These are phyloP conservation scores for Candida jianshihensis DNA, from an alignment of 805 yeast species.

Conservation along the genomic window DNA sequence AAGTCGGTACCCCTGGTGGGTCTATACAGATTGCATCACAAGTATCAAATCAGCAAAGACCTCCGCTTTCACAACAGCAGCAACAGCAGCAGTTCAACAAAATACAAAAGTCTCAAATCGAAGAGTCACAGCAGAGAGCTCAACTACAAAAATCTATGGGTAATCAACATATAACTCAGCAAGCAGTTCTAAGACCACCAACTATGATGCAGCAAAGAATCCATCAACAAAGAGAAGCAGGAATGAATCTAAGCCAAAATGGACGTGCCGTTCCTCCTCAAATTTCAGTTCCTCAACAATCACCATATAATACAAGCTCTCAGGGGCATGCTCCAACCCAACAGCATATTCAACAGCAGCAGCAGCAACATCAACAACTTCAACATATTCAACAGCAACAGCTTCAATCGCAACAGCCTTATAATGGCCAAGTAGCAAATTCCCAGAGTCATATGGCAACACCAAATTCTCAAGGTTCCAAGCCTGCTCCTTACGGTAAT, in stretches of 20 bases:
- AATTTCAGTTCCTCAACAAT: not conserved
- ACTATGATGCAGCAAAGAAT: conserved; percentile 8
- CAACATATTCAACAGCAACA: conserved; percentile 1
- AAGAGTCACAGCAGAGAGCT: conserved; percentile 18
- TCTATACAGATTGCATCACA: no score
- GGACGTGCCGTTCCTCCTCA: not conserved
- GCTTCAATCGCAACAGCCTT: not conserved
- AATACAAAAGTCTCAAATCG: conserved; percentile 17
- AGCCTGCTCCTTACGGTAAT: no score
- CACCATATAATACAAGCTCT: not conserved
- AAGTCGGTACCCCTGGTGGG: no score
- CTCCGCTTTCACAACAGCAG: conserved; percentile 9
- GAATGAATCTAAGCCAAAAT: no score
- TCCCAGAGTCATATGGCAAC: not conserved
- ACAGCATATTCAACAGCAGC: not conserved
- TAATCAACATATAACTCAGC: conserved; percentile 8
- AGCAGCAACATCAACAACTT: conserved; percentile 3
- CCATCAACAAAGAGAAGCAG: no score
- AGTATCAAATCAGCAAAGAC: conserved; percentile 15
- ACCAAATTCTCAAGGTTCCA: not conserved
- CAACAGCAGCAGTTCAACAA: conserved; percentile 15
- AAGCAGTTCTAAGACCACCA: conserved; percentile 12
- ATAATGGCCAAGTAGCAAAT: not conserved
- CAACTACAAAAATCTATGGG: conserved; percentile 19
- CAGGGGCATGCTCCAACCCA: not conserved